Conservation (phyloP, 257 asterid genomes). For the Solanum pinnatisectum region DNA sequence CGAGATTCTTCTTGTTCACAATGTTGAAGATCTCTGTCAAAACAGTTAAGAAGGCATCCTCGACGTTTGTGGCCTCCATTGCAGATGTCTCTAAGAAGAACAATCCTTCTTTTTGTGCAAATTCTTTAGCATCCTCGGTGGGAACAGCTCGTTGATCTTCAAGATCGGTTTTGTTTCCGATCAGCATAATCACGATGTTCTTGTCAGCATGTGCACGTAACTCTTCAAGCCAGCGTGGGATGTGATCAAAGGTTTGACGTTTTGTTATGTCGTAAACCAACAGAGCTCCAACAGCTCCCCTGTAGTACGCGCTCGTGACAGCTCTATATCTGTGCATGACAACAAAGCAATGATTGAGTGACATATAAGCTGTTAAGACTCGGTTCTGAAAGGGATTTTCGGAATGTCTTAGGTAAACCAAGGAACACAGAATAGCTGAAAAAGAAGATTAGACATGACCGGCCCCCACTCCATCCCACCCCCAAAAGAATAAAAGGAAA, state of each 20-base stretch:
- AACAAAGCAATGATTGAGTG: background rate
- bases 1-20: conserved; percentile 52
- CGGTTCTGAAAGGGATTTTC: background rate
- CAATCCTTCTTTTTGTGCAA: conserved; percentile 54
- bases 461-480: background rate
- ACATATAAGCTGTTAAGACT: background rate
- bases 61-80: conserved; percentile 53
- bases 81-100: conserved; percentile 83
- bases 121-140: conserved; percentile 74
- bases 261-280: conserved; percentile 67
- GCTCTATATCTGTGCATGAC: conserved; percentile 55
- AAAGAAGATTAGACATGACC: background rate
- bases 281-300: conserved; percentile 85
- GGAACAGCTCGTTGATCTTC: conserved; percentile 58
- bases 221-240: conserved; percentile 70
- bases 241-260: conserved; percentile 68
- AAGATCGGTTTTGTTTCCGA: conserved; percentile 71
- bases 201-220: conserved; percentile 39
- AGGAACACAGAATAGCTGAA: background rate
- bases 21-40: conserved; percentile 63
- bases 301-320: conserved; percentile 74
- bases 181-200: conserved; percentile 65
- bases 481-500: background rate
- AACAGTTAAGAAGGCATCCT: conserved; percentile 53
- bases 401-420: background rate